Conservation (phyloP, 139 green algal species). For the Mychonastes homosphaera region DNA sequence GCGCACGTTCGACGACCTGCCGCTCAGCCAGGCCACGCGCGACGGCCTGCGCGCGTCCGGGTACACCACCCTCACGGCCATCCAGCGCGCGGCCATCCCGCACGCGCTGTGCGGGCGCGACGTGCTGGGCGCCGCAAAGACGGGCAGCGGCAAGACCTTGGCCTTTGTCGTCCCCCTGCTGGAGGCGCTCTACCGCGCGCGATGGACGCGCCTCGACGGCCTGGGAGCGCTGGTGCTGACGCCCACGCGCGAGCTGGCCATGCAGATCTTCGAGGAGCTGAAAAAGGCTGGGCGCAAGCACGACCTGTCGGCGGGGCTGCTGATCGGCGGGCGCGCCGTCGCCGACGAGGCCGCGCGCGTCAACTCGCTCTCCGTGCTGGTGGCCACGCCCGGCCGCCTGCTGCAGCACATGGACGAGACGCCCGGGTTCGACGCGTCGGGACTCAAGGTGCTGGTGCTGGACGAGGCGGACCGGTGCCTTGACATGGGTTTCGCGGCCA, state of each 20-base stretch:
- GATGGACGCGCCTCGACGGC: conserved; percentile 78
- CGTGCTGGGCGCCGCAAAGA: conserved; percentile 94
- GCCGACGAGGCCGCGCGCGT: conserved; percentile 61
- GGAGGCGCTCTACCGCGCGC: conserved; percentile 75
- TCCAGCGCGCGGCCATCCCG: conserved; percentile 85
- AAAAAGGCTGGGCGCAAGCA: conserved; percentile 51
- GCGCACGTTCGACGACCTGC: conserved; percentile 38
- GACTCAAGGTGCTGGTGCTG: conserved; percentile 79
- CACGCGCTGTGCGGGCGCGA: conserved; percentile 85
- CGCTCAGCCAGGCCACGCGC: conserved; percentile 35
- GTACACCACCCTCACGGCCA: conserved; percentile 72
- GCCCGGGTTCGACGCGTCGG: conserved; percentile 73
- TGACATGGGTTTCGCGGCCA: conserved; percentile 88
- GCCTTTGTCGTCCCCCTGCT: conserved; percentile 89
- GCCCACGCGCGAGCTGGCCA: conserved; percentile 88
- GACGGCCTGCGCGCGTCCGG: conserved; percentile 43
- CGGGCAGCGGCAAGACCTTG: conserved; percentile 94
- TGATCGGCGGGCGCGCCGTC: conserved; percentile 92
- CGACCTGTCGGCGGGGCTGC: conserved; percentile 72
- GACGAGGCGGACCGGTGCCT: conserved; percentile 96
- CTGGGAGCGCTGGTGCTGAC: conserved; percentile 88
- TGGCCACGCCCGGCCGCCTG: conserved; percentile 80
- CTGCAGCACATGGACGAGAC: conserved; percentile 99
- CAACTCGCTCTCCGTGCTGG: conserved; percentile 72
- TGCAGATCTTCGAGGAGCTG: conserved; percentile 85